A percentile compares a stretch with the other conserved stretches of the same genome.
phyloP scores from a whole-genome alignment of 2,329 filamentous ascomycete species.

The Aspergillus sclerotialis region DNA sequence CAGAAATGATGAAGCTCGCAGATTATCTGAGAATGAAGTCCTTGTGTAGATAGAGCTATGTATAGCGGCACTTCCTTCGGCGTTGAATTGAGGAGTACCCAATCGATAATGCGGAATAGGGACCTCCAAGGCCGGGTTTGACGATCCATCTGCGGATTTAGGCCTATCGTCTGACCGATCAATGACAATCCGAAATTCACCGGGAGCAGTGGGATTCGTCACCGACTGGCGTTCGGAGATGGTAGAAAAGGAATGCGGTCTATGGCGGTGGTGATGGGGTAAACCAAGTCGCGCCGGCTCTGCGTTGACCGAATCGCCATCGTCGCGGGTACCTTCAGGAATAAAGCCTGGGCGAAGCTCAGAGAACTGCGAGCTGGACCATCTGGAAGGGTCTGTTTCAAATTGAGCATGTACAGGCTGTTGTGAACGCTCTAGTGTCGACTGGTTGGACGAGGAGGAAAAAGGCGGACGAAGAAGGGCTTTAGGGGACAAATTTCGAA shows the following conservation, averaged over 20 bases:
- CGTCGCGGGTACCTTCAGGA: constrained; percentile 17
- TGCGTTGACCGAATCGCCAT: constrained; percentile 15
- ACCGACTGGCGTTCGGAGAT: constrained; percentile 54
- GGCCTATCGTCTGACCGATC: constrained; percentile 61
- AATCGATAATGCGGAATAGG: constrained; percentile 78
- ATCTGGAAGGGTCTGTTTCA: constrained; percentile 26
- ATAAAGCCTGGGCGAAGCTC: constrained; percentile 24
- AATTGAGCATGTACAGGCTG: constrained; percentile 22
- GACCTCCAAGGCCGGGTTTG: constrained; percentile 59
- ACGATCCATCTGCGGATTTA: constrained; percentile 55
- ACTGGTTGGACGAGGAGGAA: constrained; percentile 49
- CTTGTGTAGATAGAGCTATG: constrained; percentile 69
- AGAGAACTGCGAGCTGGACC: constrained; percentile 37
- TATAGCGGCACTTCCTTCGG: constrained; percentile 67
- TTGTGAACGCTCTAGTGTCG: constrained; percentile 49
- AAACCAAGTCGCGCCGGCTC: constrained; percentile 16
- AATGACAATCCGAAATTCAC: constrained; percentile 73
- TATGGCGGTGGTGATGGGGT: constrained; percentile 40
- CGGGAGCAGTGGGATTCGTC: constrained; percentile 41
- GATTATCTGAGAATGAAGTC: constrained; percentile 62
- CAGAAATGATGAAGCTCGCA: constrained; percentile 57
- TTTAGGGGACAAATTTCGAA: constrained; percentile 28
- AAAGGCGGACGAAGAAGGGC: constrained; percentile 26
- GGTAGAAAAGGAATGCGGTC: constrained; percentile 71
- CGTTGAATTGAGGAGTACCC: constrained; percentile 73